These are phyloP conservation scores for Komagataella kurtzmanii DNA, from an alignment of 805 yeast species.

Conservation along the genomic window DNA sequence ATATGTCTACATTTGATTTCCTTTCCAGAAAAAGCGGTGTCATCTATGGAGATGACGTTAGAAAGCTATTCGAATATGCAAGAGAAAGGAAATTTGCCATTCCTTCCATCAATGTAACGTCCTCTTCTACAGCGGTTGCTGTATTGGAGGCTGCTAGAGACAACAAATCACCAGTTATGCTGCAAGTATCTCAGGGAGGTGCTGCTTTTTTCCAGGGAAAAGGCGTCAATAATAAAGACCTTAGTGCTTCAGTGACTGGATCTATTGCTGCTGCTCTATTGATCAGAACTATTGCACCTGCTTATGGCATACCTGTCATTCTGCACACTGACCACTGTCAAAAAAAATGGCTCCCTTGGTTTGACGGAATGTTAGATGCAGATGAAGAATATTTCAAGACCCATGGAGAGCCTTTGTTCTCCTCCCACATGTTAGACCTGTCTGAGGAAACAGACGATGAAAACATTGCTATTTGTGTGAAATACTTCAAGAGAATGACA, in stretches of 20 bases:
- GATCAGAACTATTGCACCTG: conserved; percentile 92
- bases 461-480: conserved; percentile 87
- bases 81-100: conserved; percentile 90
- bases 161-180: conserved; percentile 84
- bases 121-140: conserved; percentile 93
- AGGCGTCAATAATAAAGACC: conserved; percentile 91
- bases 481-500: conserved; percentile 89
- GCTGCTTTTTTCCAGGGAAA: conserved; percentile 99
- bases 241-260: conserved; percentile 90
- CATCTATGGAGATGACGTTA: conserved; percentile 96
- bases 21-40: conserved; percentile 91
- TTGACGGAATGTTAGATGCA: conserved; percentile 94
- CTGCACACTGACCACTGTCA: conserved; percentile 99
- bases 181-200: conserved; percentile 98
- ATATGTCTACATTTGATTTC: conserved; percentile 13
- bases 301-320: conserved; percentile 92
- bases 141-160: conserved; percentile 97
- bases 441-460: conserved; percentile 95
- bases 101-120: conserved; percentile 97
- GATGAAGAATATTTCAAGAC: conserved; percentile 83
- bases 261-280: conserved; percentile 96
- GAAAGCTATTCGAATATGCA: conserved; percentile 77
- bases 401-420: conserved; percentile 92
- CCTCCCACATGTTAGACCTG: conserved; percentile 97
- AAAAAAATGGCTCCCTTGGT: conserved; percentile 94